Conservation (phyloP, 148 eudicot species). For the Camellia japonica region DNA sequence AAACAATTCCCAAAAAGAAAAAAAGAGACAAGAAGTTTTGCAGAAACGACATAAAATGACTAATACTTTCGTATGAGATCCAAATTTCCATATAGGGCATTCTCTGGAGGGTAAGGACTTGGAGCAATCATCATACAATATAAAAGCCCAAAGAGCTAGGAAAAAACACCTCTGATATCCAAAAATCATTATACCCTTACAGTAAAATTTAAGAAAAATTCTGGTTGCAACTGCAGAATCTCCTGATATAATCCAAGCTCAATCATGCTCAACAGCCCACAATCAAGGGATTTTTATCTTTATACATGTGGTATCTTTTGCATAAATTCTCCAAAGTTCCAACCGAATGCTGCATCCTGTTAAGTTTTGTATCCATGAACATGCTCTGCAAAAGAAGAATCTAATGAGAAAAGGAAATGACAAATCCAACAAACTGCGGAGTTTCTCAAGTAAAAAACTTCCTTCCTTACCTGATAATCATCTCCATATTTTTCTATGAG, state of each 20-base stretch:
- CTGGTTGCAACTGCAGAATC: background rate
- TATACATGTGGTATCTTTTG: constrained; percentile 58
- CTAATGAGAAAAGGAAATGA: constrained; percentile 15
- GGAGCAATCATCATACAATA: background rate
- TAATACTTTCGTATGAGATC: background rate
- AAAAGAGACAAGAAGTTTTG: background rate
- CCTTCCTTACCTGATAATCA: constrained; percentile 65
- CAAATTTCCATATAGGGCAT: background rate
- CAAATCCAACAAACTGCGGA: constrained; percentile 1
- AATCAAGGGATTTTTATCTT: constrained; percentile 75
- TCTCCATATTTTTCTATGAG: constrained; percentile 80
- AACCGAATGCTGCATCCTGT: constrained; percentile 83
- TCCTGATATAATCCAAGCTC: background rate
- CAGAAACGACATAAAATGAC: background rate
- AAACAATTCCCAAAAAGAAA: background rate
- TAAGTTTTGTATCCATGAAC: constrained; percentile 85
- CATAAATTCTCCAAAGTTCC: constrained; percentile 81
- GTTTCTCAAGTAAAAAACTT: background rate
- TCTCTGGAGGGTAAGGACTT: background rate
- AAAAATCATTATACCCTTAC: background rate
- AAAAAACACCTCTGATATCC: background rate
- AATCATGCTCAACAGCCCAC: constrained; percentile 38
- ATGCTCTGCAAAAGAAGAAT: constrained; percentile 55
- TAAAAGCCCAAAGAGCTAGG: background rate
- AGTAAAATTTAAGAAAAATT: background rate